phyloP scores from a whole-genome alignment of 352 stramenopile species.

The Elongisporangium prolatum region DNA sequence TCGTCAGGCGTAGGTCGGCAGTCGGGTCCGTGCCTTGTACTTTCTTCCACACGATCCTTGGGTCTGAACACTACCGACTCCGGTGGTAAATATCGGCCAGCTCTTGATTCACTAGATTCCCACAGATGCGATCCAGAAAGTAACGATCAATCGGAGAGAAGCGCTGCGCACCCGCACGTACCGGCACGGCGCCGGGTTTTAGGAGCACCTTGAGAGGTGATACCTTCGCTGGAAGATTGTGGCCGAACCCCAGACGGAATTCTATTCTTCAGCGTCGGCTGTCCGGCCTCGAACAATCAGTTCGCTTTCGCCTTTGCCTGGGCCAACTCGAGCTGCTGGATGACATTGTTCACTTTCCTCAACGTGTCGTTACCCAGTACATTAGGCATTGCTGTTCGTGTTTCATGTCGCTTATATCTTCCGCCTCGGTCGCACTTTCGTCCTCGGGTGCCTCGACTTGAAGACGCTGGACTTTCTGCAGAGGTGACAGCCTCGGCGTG shows the following conservation, averaged over 20 bases:
- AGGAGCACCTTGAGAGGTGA: constrained; percentile 6
- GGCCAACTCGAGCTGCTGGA: not conserved
- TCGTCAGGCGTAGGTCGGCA: constrained; percentile 7
- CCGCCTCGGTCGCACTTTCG: too few relatives aligned
- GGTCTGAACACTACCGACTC: constrained; percentile 6
- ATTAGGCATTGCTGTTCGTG: not conserved
- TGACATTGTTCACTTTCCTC: constrained; percentile 1
- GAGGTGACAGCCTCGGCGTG: too few relatives aligned
- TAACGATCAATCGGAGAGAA: constrained; percentile 8
- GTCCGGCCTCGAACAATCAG: not conserved
- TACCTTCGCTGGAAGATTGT: constrained; percentile 5
- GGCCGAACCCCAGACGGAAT: constrained; percentile 6
- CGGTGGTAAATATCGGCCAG: constrained; percentile 5
- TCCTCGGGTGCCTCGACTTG: too few relatives aligned
- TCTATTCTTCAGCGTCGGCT: not conserved
- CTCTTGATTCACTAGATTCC: not conserved
- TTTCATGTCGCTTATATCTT: not conserved
- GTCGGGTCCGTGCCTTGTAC: constrained; percentile 3
- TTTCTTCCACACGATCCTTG: constrained; percentile 8
- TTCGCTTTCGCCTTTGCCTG: not conserved
- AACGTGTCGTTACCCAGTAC: not conserved
- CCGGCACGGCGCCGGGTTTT: not conserved
- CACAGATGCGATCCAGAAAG: constrained; percentile 5
- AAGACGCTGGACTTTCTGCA: too few relatives aligned
- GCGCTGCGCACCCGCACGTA: not conserved